Evolutionary conservation across 2,329 filamentous ascomycete genomes (phyloP), one percentile per base, ranked within the genome.

Genomic region (Trematosphaeria pertusa): DNA sequence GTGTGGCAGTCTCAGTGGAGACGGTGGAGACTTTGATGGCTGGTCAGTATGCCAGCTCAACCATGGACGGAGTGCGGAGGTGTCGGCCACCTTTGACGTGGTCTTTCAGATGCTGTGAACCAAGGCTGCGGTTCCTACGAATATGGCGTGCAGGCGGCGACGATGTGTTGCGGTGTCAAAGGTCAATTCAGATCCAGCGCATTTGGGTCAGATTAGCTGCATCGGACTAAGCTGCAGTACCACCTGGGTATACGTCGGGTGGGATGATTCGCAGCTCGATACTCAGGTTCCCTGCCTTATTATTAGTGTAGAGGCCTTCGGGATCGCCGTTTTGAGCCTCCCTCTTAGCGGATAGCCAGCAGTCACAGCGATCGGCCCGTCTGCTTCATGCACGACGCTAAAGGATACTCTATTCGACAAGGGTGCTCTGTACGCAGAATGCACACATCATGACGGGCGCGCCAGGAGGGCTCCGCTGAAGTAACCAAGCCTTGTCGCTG

Each of bases 41-140:
- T 19, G 26, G 36, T 35, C 34, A 19, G 35, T 30, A 33, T 18
- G 15, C 14, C n/a, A 28, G 34, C 38, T 38, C 19, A 31, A 42
- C 44, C 30, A 35, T 46, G 40, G 31, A 15, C 20, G 40, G 31
- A 28, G 15, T 37, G 47, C 42, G 47, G 42, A 50, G 38, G 41
- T 43, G 39, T 38, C 43, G 17, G 21, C 22, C 43, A 28, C 11
- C 18, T 22, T 28, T 19, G 24, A 28, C 24, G 24, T 28, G 24
- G n/a, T 28, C 24, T 28, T 28, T 28, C 24, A 7, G 24, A 28
- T 12, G 24, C 12, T 12, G 12, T 12, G 24, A 28, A 12, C 24
- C 24, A 12, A 12, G 12, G 24, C 7, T 12, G 24, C n/a, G n/a
- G n/a, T n/a, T n/a, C n/a, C n/a, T n/a, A n/a, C n/a, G n/a, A 28